A percentile compares a stretch with the other conserved stretches of the same genome.
These are phyloP conservation scores for Fraxinus quadrangulata DNA, from an alignment of 257 asterid genomes.

Conservation along the genomic window DNA sequence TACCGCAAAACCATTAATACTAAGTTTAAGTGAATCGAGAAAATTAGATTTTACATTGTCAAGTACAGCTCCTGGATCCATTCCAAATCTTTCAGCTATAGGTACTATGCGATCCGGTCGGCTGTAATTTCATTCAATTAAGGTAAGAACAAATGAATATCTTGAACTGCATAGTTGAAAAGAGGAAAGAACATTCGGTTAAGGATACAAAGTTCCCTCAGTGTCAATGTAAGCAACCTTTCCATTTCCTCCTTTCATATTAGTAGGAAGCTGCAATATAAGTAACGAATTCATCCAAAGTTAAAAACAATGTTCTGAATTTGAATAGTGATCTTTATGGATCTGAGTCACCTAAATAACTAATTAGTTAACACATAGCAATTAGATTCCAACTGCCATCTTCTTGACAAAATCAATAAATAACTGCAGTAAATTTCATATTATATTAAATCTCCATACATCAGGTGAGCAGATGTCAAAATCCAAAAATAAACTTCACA, in stretches of 20 bases:
- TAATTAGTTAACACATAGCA: background rate
- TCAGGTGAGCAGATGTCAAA: constrained; percentile 3
- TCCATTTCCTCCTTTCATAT: constrained; percentile 96
- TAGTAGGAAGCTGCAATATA: constrained; percentile 80
- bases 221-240: constrained; percentile 97
- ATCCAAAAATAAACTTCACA: constrained; percentile 2
- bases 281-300: constrained; percentile 16
- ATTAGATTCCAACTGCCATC: constrained; percentile 8
- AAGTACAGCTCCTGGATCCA: constrained; percentile 99
- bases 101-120: constrained; percentile 96
- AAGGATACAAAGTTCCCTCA: constrained; percentile 98
- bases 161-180: background rate
- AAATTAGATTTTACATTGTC: constrained; percentile 66
- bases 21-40: constrained; percentile 8
- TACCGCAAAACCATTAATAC: constrained; percentile 10
- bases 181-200: constrained; percentile 16
- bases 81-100: constrained; percentile 96
- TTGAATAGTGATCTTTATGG: constrained; percentile 1
- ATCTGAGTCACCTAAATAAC: background rate
- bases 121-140: constrained; percentile 51
- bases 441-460: constrained; percentile 10
- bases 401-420: background rate
- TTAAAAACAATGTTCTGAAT: constrained; percentile 5
- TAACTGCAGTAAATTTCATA: background rate
- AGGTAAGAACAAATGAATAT: constrained; percentile 31